A percentile compares a stretch with the other conserved stretches of the same genome.
These are phyloP conservation scores for Danielia reshetovae DNA, from an alignment of 805 yeast species.

Conservation along the genomic window DNA sequence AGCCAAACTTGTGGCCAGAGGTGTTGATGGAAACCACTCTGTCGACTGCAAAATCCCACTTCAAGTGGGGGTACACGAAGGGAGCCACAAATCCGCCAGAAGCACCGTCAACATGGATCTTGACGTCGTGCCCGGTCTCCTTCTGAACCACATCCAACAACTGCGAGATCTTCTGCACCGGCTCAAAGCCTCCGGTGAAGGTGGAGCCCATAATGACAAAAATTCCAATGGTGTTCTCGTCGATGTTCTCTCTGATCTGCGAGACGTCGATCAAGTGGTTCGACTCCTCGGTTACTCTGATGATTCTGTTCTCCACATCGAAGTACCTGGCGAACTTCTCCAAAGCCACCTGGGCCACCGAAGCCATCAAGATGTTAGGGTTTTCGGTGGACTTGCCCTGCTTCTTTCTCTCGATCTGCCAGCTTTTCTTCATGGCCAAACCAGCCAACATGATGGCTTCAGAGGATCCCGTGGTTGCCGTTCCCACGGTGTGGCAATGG, in stretches of 20 bases:
- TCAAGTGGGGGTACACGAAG: constrained; percentile 65
- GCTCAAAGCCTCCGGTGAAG: constrained; percentile 89
- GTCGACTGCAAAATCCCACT: constrained; percentile 79
- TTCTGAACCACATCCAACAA: constrained; percentile 66
- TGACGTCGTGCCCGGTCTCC: constrained; percentile 63
- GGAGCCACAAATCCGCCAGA: constrained; percentile 90
- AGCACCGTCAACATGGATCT: constrained; percentile 93
- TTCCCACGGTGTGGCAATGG: constrained; percentile 56
- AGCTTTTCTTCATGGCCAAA: constrained; percentile 81
- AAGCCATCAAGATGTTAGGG: constrained; percentile 89
- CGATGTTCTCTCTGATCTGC: constrained; percentile 60
- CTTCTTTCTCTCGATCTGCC: constrained; percentile 67
- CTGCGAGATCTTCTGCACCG: constrained; percentile 57
- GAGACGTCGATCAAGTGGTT: constrained; percentile 63
- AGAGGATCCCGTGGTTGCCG: constrained; percentile 91
- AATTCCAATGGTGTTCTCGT: constrained; percentile 90
- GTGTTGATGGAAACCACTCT: constrained; percentile 84
- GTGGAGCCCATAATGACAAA: constrained; percentile 89
- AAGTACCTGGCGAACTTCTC: constrained; percentile 93
- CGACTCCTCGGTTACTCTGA: constrained; percentile 58
- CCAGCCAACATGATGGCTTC: constrained; percentile 96
- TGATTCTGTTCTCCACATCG: constrained; percentile 80
- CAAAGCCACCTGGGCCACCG: constrained; percentile 90
- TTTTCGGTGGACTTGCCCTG: constrained; percentile 55
- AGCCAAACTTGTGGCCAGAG: constrained; percentile 91